These are phyloP conservation scores for Pyronema domesticum DNA, from an alignment of 495 filamentous ascomycete genomes.

Conservation along the genomic window DNA sequence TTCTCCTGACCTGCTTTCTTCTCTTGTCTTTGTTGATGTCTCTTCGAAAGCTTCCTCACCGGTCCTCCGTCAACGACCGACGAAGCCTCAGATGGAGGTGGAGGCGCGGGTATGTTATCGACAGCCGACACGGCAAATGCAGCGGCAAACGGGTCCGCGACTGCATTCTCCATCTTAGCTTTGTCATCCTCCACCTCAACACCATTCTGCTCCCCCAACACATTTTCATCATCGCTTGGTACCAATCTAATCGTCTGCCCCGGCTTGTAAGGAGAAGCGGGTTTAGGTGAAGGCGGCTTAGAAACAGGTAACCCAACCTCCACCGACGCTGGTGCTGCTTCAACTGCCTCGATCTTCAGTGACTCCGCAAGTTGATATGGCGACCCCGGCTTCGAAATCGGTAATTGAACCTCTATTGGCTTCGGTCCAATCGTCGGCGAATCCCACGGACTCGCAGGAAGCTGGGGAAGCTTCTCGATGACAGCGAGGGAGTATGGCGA, in stretches of 20 bases:
- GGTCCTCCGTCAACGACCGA: neutral
- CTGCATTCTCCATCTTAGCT: neutral
- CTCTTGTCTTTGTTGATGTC: neutral
- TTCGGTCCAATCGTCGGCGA: conserved; percentile 1
- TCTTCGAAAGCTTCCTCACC: neutral
- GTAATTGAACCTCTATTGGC: neutral
- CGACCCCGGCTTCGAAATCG: neutral
- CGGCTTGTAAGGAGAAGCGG: too few species aligned
- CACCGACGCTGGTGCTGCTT: too few species aligned
- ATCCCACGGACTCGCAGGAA: conserved; percentile 1
- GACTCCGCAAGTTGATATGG: neutral
- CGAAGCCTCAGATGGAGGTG: neutral
- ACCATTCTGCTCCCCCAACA: neutral
- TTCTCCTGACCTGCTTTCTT: too few species aligned
- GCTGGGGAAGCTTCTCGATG: conserved; percentile 4
- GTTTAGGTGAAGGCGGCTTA: too few species aligned
- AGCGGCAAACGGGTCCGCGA: neutral
- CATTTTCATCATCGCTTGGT: too few species aligned
- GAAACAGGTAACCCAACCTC: too few species aligned
- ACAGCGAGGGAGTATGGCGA: conserved; percentile 4
- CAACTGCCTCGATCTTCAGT: too few species aligned
- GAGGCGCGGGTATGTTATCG: neutral
- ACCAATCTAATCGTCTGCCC: too few species aligned
- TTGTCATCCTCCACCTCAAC: too few species aligned
- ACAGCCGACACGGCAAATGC: neutral